Evolutionary conservation across 306 rosid genomes (phyloP), one percentile per base, ranked within the genome.

Genomic region (Castanea crenata): DNA sequence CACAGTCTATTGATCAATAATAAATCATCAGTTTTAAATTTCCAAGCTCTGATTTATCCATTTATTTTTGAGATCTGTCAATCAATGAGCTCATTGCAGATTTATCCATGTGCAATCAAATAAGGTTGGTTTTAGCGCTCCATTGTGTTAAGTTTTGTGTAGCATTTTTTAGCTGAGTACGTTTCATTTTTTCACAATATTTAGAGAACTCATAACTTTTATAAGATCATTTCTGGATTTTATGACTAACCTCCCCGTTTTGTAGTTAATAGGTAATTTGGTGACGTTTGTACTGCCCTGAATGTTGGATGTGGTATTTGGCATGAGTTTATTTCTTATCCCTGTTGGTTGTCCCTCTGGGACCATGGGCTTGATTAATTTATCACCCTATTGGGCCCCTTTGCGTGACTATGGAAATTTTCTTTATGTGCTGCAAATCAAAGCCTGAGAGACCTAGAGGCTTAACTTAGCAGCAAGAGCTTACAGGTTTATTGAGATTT

Each of bases 1-100:
- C 55, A 29, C 3, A 46, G 51, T 55, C 25, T 59, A 74, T 44
- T 70, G 70, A 59, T 46, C 70, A 78, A 54, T 65, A 65, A 70
- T 31, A 69, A 12, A 63, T 69, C 52, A 56, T 41, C 57, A 2
- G 23, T 58, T 64, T 35, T 71, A 20, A 44, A 38, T 69, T 20
- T n/a, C 20, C 55, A 5, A 19, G 73, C 73, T 41, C 19, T 27
- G 41, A 16, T 54, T 76, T 41, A 31, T 64, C 52, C 31, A 46
- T 19, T 20, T 35, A 2, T 62, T 70, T 71, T 59, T 25, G 46
- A 70, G 59, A 35, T 13, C 54, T 7, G 13, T 41, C 64, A 19
- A 16, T 18, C 44, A 31, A 14, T 31, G 70, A 64, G 31, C 21
- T 27, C 35, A 13, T 31, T 64, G 70, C 44, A 64, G 70, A 64